Conservation (phyloP, 192 early-diverging fungal genomes). For the Backusella sp. region DNA sequence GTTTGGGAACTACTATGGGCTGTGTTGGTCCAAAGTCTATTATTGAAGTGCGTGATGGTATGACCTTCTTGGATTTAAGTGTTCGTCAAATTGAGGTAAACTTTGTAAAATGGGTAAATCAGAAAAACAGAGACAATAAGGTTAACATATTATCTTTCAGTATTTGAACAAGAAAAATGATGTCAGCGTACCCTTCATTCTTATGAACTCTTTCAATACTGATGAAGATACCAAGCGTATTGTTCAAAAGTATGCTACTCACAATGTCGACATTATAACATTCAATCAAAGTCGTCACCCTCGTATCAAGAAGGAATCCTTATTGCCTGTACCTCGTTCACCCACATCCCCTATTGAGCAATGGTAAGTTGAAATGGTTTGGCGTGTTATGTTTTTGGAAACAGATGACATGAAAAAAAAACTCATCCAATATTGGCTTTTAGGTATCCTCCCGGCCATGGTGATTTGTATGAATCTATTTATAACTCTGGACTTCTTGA, state of each 20-base stretch:
- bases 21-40: slow-evolving; percentile 97
- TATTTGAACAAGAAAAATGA: slow-evolving; percentile 88
- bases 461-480: slow-evolving; percentile 96
- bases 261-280: slow-evolving; percentile 91
- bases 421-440: slow-evolving; percentile 2
- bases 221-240: slow-evolving; percentile 96
- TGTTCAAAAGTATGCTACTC: slow-evolving; percentile 95
- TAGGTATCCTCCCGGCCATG: slow-evolving; percentile 97
- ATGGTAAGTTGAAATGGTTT: slow-evolving; percentile 42
- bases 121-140: neutral
- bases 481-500: slow-evolving; percentile 93
- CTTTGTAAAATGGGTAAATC: neutral
- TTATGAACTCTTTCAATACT: slow-evolving; percentile 99
- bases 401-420: neutral
- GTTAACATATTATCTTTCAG: slow-evolving; percentile 35
- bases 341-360: slow-evolving; percentile 66
- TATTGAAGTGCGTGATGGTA: slow-evolving; percentile 97
- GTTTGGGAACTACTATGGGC: slow-evolving; percentile 99
- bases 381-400: neutral
- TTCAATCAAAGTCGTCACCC: slow-evolving; percentile 98
- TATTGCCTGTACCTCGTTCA: slow-evolving; percentile 76
- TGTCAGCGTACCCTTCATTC: slow-evolving; percentile 93
- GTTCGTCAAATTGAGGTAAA: slow-evolving; percentile 96
- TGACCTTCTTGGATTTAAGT: slow-evolving; percentile 98
- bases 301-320: slow-evolving; percentile 89